Percentiles rank a stretch among this genome's conserved stretches.
phyloP scores from a whole-genome alignment of 2,329 filamentous ascomycete genomes.

The Trichoderma oligosporum region DNA sequence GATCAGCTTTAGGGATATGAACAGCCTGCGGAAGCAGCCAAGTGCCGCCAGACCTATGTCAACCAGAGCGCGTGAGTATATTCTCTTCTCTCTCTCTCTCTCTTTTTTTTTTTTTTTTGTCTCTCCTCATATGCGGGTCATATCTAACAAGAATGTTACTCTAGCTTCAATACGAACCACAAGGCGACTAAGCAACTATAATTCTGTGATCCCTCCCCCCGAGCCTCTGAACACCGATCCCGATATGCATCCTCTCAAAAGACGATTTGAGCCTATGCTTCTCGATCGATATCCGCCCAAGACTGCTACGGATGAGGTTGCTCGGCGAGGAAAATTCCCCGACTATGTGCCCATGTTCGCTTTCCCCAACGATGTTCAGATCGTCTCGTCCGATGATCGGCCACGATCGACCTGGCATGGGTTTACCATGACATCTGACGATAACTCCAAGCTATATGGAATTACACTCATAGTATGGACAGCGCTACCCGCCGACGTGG shows the following conservation, averaged over 20 bases:
- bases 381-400: conserved; percentile 90
- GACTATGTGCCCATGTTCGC: conserved; percentile 99
- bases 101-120: neutral
- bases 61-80: conserved; percentile 42
- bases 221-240: conserved; percentile 86
- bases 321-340: conserved; percentile 79
- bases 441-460: conserved; percentile 87
- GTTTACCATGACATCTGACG: conserved; percentile 93
- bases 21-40: conserved; percentile 84
- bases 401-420: conserved; percentile 98
- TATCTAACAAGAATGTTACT: conserved; percentile 24
- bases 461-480: conserved; percentile 92
- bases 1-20: conserved; percentile 93
- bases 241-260: conserved; percentile 91
- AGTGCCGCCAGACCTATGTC: conserved; percentile 63
- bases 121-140: neutral
- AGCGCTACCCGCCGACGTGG: conserved; percentile 74
- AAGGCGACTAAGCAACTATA: conserved; percentile 91
- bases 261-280: conserved; percentile 92
- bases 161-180: conserved; percentile 71
- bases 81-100: neutral
- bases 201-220: conserved; percentile 91
- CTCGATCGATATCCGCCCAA: conserved; percentile 91
- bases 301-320: conserved; percentile 72
- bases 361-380: conserved; percentile 95